Percentiles rank a stretch among this genome's conserved stretches.
Conservation (phyloP, 2,329 filamentous ascomycete genomes). For the Ophiocordyceps camponoti-saundersi region DNA sequence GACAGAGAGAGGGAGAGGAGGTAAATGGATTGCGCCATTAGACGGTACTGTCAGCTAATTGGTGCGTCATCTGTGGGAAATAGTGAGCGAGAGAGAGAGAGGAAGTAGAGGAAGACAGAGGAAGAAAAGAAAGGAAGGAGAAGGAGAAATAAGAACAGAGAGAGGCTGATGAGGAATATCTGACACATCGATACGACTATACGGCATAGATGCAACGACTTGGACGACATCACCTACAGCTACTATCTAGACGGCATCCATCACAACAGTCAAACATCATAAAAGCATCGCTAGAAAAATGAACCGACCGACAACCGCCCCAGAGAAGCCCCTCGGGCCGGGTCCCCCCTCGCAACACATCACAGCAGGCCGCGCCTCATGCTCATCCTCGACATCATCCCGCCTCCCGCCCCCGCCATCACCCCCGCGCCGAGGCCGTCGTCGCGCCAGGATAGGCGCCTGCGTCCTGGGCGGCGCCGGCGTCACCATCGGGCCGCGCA, state of each 20-base stretch:
- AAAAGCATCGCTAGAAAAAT: not conserved
- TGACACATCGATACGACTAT: not conserved
- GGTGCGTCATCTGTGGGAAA: not conserved
- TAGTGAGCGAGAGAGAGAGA: not conserved
- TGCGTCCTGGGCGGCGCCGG: conserved; percentile 19
- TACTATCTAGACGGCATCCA: no score
- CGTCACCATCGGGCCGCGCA: conserved; percentile 32
- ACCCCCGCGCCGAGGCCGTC: not conserved
- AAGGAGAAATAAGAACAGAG: no score
- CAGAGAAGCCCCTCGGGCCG: not conserved
- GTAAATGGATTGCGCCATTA: not conserved
- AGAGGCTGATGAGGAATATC: not conserved
- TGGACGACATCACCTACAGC: no score
- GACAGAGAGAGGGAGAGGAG: no score
- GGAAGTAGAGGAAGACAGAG: not conserved
- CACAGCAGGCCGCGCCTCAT: not conserved
- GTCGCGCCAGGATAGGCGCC: conserved; percentile 5
- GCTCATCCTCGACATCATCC: not conserved
- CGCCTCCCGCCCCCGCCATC: not conserved
- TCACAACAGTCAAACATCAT: not conserved
- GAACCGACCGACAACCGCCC: not conserved
- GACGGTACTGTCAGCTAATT: not conserved
- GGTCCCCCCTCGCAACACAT: not conserved
- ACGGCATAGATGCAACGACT: not conserved
- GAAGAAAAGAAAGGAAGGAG: not conserved